A percentile compares a stretch with the other conserved stretches of the same genome.
Conservation (phyloP, 305 asterid species). For the Petunia hybrid region DNA sequence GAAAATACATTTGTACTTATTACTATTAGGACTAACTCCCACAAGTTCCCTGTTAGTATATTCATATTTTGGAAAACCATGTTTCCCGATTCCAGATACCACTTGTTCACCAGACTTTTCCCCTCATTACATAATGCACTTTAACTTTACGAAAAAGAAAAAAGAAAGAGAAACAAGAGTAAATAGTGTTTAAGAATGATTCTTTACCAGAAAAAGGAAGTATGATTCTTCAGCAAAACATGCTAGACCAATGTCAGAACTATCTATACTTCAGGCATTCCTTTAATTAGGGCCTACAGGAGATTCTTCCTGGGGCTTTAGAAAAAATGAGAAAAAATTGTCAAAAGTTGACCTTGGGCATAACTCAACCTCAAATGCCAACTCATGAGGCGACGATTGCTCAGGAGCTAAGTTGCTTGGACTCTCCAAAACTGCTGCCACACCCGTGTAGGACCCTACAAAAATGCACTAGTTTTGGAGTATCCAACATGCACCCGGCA, state of each 20-base stretch:
- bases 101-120: neutral
- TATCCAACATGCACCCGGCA: no score
- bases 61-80: slow-evolving; percentile 14
- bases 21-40: slow-evolving; percentile 2
- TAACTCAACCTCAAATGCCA: no score
- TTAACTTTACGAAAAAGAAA: neutral
- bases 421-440: no score
- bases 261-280: neutral
- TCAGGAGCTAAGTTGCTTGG: no score
- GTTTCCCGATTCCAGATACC: neutral
- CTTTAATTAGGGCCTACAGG: slow-evolving; percentile 6
- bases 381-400: no score
- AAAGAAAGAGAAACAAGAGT: neutral
- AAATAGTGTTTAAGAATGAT: neutral
- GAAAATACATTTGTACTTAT: neutral
- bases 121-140: neutral
- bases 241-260: neutral
- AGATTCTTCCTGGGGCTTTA: neutral
- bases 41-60: neutral
- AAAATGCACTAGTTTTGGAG: no score
- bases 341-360: no score
- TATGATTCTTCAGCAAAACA: neutral
- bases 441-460: no score
- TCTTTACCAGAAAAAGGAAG: neutral
- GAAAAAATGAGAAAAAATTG: neutral